Conservation (phyloP, 2,329 filamentous ascomycete genomes). For the Zymoseptoria pseudotritici region DNA sequence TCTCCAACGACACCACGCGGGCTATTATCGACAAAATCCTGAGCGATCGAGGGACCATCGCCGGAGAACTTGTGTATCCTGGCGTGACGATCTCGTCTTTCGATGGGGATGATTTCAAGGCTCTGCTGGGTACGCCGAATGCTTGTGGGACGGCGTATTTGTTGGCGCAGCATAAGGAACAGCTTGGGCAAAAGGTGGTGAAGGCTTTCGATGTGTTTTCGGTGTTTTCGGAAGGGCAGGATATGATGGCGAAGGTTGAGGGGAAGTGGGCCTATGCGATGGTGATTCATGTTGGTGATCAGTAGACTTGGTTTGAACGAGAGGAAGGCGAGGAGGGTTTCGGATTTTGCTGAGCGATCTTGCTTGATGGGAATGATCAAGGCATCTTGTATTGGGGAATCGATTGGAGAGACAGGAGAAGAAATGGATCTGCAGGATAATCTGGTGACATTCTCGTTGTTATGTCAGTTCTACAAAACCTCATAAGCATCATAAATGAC, state of each 20-base stretch:
- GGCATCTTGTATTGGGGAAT: background rate
- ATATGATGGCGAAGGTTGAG: background rate
- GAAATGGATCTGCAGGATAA: background rate
- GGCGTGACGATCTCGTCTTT: background rate
- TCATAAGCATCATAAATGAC: conserved; percentile 24
- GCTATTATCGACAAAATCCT: conserved; percentile 1
- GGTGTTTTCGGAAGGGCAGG: background rate
- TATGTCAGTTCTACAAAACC: conserved; percentile 6
- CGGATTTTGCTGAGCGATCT: background rate
- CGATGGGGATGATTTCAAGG: conserved; percentile 4
- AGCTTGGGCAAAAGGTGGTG: conserved; percentile 9
- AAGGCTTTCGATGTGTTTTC: conserved; percentile 1
- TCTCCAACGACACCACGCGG: background rate
- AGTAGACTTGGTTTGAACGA: background rate
- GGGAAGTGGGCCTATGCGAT: background rate
- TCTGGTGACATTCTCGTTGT: background rate
- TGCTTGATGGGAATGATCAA: background rate
- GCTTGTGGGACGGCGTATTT: conserved; percentile 9
- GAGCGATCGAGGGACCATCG: background rate
- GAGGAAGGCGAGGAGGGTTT: background rate
- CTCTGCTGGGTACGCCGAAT: conserved; percentile 10
- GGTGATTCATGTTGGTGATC: background rate
- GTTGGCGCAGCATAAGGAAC: conserved; percentile 9
- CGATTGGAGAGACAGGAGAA: background rate
- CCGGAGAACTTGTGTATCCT: background rate